phyloP scores from a whole-genome alignment of 495 filamentous ascomycete genomes.

The Trichoderma reesei region DNA sequence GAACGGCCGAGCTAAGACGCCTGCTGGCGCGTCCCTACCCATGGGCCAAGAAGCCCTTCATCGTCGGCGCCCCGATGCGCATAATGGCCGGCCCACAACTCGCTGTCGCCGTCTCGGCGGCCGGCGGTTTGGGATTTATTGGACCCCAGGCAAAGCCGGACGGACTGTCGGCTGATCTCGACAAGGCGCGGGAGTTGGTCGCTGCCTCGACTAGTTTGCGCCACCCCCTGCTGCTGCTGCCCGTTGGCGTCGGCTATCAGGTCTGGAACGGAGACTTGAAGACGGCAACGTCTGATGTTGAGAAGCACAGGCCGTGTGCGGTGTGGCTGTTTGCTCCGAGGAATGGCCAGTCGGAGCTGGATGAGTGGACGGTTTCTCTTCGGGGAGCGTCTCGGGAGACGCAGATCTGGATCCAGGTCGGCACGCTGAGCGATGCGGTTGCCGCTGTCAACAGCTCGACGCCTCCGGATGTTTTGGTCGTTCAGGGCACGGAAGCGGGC shows the following conservation, averaged over 20 bases:
- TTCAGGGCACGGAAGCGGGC: conserved; percentile 63
- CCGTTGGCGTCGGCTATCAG: conserved; percentile 82
- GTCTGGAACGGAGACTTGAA: conserved; percentile 69
- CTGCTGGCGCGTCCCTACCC: conserved; percentile 38
- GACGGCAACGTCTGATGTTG: conserved; percentile 31
- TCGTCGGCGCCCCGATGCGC: conserved; percentile 65
- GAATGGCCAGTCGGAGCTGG: conserved; percentile 34
- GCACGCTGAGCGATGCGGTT: conserved; percentile 47
- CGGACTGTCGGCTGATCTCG: conserved; percentile 68
- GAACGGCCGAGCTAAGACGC: background rate
- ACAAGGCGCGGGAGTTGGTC: conserved; percentile 68
- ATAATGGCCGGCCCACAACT: conserved; percentile 65
- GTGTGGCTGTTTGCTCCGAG: conserved; percentile 62
- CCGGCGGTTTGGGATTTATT: conserved; percentile 88
- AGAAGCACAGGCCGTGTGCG: conserved; percentile 47
- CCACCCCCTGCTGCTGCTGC: conserved; percentile 56
- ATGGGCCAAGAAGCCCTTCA: conserved; percentile 52
- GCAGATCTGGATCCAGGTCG: conserved; percentile 68
- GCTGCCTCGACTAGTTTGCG: conserved; percentile 58
- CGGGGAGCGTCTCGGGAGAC: conserved; percentile 47
- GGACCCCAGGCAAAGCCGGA: conserved; percentile 80
- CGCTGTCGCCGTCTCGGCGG: conserved; percentile 76
- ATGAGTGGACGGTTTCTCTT: conserved; percentile 45
- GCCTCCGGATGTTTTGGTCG: conserved; percentile 55
- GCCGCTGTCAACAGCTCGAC: conserved; percentile 24